Evolutionary conservation across 352 stramenopile species (phyloP).

Genomic region (Pythium coloratum): DNA sequence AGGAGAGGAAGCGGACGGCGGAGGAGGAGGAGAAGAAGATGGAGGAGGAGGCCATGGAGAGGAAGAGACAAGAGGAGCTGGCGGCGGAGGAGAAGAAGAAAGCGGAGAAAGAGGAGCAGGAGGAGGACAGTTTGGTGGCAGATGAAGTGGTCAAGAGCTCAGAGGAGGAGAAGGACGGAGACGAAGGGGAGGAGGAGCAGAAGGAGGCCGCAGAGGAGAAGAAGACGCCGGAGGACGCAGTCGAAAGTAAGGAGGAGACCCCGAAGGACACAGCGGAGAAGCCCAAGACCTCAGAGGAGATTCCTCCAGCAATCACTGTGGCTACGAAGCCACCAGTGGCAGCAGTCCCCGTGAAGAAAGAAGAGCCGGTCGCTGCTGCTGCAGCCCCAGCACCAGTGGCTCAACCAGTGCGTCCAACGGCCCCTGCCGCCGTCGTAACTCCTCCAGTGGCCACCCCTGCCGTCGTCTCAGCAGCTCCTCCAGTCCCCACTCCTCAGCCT

Average conservation of each 20-base stretch:
- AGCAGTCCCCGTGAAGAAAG: not conserved
- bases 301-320: too few relatives aligned
- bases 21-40: conserved; percentile 5
- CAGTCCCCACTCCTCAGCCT: not conserved
- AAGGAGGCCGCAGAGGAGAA: conserved; percentile 10
- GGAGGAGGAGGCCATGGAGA: conserved; percentile 13
- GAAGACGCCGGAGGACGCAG: not conserved
- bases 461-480: not conserved
- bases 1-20: not conserved
- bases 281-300: not conserved
- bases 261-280: not conserved
- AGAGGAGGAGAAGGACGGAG: conserved; percentile 4
- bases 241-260: too few relatives aligned
- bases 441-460: not conserved
- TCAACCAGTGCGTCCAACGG: not conserved
- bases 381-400: not conserved
- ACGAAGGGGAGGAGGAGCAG: conserved; percentile 2
- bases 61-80: conserved; percentile 1
- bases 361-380: not conserved
- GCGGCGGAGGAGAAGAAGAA: conserved; percentile 5
- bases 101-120: not conserved
- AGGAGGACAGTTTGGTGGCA: not conserved
- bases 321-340: not conserved
- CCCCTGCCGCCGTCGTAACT: not conserved
- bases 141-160: conserved; percentile 11